A percentile compares a stretch with the other conserved stretches of the same genome.
Conservation (phyloP, 1,284 basidiomycete species). For the Chalciporus sp. region DNA sequence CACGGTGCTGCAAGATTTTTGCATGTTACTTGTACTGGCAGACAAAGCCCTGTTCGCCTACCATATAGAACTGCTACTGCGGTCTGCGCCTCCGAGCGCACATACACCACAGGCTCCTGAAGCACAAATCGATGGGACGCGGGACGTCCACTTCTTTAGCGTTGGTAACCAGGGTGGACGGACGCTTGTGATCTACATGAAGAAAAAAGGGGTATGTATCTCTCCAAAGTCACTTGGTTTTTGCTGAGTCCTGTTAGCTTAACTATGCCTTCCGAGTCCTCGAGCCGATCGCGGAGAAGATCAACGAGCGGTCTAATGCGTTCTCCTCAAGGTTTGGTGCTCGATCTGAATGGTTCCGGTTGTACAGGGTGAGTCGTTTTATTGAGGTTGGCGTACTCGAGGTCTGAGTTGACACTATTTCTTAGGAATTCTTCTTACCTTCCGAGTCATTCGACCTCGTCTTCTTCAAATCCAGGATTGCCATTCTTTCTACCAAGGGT, state of each 20-base stretch:
- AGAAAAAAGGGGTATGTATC: constrained; percentile 82
- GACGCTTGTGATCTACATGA: constrained; percentile 94
- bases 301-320: constrained; percentile 73
- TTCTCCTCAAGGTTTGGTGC: constrained; percentile 73
- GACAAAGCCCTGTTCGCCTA: constrained; percentile 89
- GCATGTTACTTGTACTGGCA: constrained; percentile 92
- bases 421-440: constrained; percentile 86
- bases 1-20: constrained; percentile 93
- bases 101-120: constrained; percentile 78
- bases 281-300: constrained; percentile 87
- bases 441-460: constrained; percentile 88
- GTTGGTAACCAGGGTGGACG: constrained; percentile 85
- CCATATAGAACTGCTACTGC: constrained; percentile 94
- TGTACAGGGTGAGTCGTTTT: constrained; percentile 64
- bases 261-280: constrained; percentile 93
- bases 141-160: constrained; percentile 94
- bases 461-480: constrained; percentile 90
- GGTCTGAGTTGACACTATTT: constrained; percentile 1
- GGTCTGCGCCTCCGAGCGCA: constrained; percentile 69
- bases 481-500: constrained; percentile 90
- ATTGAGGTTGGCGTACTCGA: constrained; percentile 15
- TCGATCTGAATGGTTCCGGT: constrained; percentile 90
- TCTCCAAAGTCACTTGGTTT: not conserved
- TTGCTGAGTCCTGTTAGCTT: constrained; percentile 42
- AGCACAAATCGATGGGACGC: constrained; percentile 83